Percentiles rank a stretch among this genome's conserved stretches.
These are phyloP conservation scores for Penicillium sp. DNA, from an alignment of 2,329 filamentous ascomycete species.

Conservation along the genomic window DNA sequence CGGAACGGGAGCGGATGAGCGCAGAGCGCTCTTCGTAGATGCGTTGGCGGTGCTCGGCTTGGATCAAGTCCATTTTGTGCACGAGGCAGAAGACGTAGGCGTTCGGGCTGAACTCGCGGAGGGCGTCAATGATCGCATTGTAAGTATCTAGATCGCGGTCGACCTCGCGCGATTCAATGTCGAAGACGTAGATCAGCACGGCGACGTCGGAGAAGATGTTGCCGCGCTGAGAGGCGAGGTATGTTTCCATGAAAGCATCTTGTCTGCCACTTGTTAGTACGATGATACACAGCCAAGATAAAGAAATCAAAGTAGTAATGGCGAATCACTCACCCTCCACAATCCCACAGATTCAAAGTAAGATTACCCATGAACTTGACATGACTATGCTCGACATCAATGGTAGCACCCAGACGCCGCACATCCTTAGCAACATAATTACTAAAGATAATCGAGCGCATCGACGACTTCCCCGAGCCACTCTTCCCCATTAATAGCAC, in stretches of 20 bases:
- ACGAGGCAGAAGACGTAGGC: slow-evolving; percentile 91
- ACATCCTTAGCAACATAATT: slow-evolving; percentile 98
- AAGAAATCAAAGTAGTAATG: too few relatives aligned
- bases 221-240: slow-evolving; percentile 87
- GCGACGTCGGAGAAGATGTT: slow-evolving; percentile 97
- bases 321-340: slow-evolving; percentile 64
- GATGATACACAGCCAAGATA: neutral
- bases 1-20: slow-evolving; percentile 69
- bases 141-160: slow-evolving; percentile 91
- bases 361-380: slow-evolving; percentile 98
- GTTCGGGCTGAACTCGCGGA: slow-evolving; percentile 73
- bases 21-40: slow-evolving; percentile 80
- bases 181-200: slow-evolving; percentile 98
- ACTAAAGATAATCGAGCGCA: slow-evolving; percentile 98
- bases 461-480: slow-evolving; percentile 94
- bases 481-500: slow-evolving; percentile 90
- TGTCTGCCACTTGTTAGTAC: slow-evolving; percentile 52
- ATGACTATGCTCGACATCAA: slow-evolving; percentile 96
- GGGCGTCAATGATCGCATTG: slow-evolving; percentile 77
- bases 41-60: slow-evolving; percentile 67
- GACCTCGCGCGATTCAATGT: slow-evolving; percentile 93
- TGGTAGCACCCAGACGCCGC: slow-evolving; percentile 83
- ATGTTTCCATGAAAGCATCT: slow-evolving; percentile 98
- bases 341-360: slow-evolving; percentile 97
- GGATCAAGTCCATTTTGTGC: slow-evolving; percentile 98